A percentile compares a stretch with the other conserved stretches of the same genome.
Conservation (phyloP, 345 rosid species). For the Lepidium aucheri region DNA sequence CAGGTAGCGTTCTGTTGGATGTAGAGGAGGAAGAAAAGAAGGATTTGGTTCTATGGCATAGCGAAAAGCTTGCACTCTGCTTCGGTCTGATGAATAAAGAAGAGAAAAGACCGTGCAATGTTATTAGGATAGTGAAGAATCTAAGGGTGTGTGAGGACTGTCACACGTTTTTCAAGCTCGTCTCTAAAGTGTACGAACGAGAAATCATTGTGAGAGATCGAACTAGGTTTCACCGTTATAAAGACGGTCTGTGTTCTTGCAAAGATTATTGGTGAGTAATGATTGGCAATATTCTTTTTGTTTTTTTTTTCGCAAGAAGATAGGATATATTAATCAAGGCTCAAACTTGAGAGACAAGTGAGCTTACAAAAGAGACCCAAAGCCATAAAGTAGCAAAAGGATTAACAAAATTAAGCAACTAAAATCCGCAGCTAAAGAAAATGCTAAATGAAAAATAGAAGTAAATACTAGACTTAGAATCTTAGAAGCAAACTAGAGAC, state of each 20-base stretch:
- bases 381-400: too few relatives aligned
- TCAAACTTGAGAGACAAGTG: too few relatives aligned
- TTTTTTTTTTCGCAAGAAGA: too few relatives aligned
- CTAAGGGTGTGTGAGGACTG: constrained; percentile 37
- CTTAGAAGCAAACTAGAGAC: too few relatives aligned
- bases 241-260: constrained; percentile 16
- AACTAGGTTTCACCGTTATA: constrained; percentile 19
- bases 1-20: constrained; percentile 34
- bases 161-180: constrained; percentile 13
- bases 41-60: constrained; percentile 28
- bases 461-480: too few relatives aligned
- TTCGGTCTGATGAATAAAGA: background rate
- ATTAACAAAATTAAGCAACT: too few relatives aligned
- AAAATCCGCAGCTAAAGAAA: too few relatives aligned
- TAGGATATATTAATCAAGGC: too few relatives aligned
- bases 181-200: constrained; percentile 1
- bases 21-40: constrained; percentile 34
- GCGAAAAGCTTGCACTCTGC: constrained; percentile 15
- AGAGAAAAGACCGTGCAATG: background rate
- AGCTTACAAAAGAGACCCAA: too few relatives aligned
- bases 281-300: too few relatives aligned
- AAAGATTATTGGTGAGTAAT: constrained; percentile 13
- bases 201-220: constrained; percentile 14
- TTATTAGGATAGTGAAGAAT: constrained; percentile 35
- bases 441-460: too few relatives aligned